Conservation (phyloP, 306 rosid genomes). For the Trifolium pratense region DNA sequence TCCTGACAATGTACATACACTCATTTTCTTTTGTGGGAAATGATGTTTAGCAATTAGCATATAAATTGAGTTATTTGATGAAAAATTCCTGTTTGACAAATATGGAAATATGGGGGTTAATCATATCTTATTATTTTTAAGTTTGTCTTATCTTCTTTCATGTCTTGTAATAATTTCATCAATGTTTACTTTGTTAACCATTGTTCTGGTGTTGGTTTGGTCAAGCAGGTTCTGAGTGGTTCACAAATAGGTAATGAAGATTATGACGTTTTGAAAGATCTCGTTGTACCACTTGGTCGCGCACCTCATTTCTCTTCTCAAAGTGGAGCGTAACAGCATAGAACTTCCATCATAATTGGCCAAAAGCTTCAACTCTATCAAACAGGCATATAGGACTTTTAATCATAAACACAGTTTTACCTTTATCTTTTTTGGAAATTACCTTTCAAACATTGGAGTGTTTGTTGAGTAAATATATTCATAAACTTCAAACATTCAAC, state of each 20-base stretch:
- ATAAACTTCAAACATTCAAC: slow-evolving; percentile 14
- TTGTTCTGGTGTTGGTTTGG: slow-evolving; percentile 44
- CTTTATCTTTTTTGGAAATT: background rate
- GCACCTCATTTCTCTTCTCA: slow-evolving; percentile 74
- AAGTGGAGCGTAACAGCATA: slow-evolving; percentile 66
- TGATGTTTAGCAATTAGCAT: background rate
- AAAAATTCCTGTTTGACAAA: slow-evolving; percentile 13
- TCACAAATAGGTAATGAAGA: slow-evolving; percentile 66
- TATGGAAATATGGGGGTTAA: slow-evolving; percentile 7
- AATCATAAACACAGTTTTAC: background rate
- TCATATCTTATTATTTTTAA: slow-evolving; percentile 6
- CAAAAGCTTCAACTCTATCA: background rate
- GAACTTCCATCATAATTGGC: slow-evolving; percentile 5
- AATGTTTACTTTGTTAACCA: slow-evolving; percentile 11
- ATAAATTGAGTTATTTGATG: background rate
- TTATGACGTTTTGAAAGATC: slow-evolving; percentile 76
- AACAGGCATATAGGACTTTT: background rate
- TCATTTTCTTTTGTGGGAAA: background rate
- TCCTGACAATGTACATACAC: too few species aligned
- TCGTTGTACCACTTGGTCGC: slow-evolving; percentile 80
- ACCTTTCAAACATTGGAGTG: slow-evolving; percentile 30
- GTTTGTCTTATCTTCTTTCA: background rate
- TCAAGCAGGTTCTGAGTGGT: slow-evolving; percentile 72
- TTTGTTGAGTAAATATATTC: slow-evolving; percentile 19
- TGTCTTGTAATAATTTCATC: background rate